Evolutionary conservation across 306 rosid species (phyloP), one percentile per base, ranked within the genome.

Genomic region (Prunus davidiana): DNA sequence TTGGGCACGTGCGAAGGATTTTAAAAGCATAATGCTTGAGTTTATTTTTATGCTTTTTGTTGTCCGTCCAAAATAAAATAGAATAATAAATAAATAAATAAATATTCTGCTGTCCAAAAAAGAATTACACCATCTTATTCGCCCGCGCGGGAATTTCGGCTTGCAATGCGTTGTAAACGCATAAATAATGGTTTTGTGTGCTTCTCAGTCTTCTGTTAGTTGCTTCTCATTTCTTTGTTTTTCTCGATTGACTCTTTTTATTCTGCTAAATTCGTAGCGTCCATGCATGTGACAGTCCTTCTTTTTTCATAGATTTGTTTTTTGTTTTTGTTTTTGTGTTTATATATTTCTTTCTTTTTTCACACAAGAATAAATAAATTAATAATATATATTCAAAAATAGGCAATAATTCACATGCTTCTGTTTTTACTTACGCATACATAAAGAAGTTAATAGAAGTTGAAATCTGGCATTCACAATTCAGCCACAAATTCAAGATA

Each of bases 71-170:
- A 62, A 15, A 27, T 38, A 38, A 54, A 52, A 8, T 68, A 68
- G 12, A 12, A 20, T 0, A 6, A 13, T 16, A 30, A 2, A 27
- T 3, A 7, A 49, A 25, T 66, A 41, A 19, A 43, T n/a, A 8
- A 46, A 20, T 20, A 46, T 69, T 47, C 25, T 7, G 58, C 73
- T 19, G 38, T 52, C 6, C 47, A 12, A 46, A 56, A 72, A 71
- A 66, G 80, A 85, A 81, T 76, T 38, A 83, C 70, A 71, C 84
- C 78, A 73, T 13, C 41, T 52, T 76, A 12, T 78, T 76, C 79
- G 49, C 86, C 69, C 91, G 87, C 91, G 89, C 89, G 93, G 86
- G 87, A 89, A 85, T 89, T 84, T 85, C 91, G 93, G 88, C 89
- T 80, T 82, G 70, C 68, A 80, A 45, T 83, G 77, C 87, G 91